Evolutionary conservation across 495 filamentous ascomycete genomes (phyloP).

Genomic region (Bathelium albidoporum): DNA sequence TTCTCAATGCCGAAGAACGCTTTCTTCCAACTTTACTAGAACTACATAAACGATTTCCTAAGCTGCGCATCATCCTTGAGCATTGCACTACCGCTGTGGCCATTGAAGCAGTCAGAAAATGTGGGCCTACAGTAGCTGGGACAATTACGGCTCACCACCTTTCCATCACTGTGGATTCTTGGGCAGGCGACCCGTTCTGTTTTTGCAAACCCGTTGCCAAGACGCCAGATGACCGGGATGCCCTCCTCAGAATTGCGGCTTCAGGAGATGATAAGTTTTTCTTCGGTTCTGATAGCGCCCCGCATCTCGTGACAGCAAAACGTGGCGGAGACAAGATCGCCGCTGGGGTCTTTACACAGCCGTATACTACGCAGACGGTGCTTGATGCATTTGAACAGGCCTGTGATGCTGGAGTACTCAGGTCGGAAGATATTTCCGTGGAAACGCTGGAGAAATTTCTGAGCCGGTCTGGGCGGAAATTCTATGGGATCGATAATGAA

Average conservation of each 20-base stretch:
- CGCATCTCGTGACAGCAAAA: slow-evolving; percentile 68
- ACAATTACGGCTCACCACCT: slow-evolving; percentile 75
- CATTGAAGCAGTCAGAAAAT: slow-evolving; percentile 62
- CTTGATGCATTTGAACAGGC: slow-evolving; percentile 64
- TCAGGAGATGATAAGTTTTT: slow-evolving; percentile 73
- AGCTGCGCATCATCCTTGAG: slow-evolving; percentile 67
- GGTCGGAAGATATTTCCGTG: slow-evolving; percentile 55
- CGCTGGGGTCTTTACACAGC: slow-evolving; percentile 84
- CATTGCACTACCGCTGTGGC: slow-evolving; percentile 83
- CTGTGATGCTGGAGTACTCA: slow-evolving; percentile 53
- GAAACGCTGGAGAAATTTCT: slow-evolving; percentile 67
- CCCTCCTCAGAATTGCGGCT: slow-evolving; percentile 58
- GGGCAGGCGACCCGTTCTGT: slow-evolving; percentile 62
- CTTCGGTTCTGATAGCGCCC: slow-evolving; percentile 64
- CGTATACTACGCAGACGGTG: slow-evolving; percentile 68
- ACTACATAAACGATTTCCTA: slow-evolving; percentile 66
- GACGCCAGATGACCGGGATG: slow-evolving; percentile 60
- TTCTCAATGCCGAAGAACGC: slow-evolving; percentile 67
- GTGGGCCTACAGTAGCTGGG: slow-evolving; percentile 62
- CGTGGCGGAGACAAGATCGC: slow-evolving; percentile 50
- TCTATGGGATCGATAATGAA: slow-evolving; percentile 52
- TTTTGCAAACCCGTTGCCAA: slow-evolving; percentile 66
- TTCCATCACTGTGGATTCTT: slow-evolving; percentile 65
- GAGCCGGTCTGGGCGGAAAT: slow-evolving; percentile 58
- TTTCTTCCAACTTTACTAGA: slow-evolving; percentile 69